Percentiles rank a stretch among this genome's conserved stretches.
Evolutionary conservation across 2,329 filamentous ascomycete genomes (phyloP).

Genomic region (Sporothrix protearum): DNA sequence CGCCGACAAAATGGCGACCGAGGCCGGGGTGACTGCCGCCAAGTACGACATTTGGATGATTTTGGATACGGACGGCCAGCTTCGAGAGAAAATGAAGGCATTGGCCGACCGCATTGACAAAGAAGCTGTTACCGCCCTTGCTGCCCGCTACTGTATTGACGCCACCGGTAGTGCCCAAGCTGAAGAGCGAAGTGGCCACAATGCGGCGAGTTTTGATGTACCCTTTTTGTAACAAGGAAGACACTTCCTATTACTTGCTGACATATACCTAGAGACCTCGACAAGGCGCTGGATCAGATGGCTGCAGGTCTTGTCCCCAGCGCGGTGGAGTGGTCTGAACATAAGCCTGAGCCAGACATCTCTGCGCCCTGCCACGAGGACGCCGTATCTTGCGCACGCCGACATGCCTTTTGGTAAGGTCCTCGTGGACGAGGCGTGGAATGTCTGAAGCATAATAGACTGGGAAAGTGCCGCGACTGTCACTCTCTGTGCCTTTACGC

Average conservation of each 20-base stretch:
- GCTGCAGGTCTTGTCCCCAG: too few relatives aligned
- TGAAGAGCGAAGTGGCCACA: background rate
- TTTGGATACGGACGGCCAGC: background rate
- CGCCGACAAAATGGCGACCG: background rate
- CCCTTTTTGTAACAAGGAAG: too few relatives aligned
- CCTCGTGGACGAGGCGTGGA: too few relatives aligned
- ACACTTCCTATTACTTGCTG: background rate
- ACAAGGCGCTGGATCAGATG: too few relatives aligned
- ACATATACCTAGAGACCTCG: background rate
- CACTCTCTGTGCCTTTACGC: too few relatives aligned
- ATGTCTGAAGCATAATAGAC: too few relatives aligned
- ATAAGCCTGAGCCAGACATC: too few relatives aligned
- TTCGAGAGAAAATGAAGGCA: background rate
- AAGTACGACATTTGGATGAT: background rate
- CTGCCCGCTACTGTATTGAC: background rate
- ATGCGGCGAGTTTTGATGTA: background rate
- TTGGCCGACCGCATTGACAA: background rate
- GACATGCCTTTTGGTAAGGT: too few relatives aligned
- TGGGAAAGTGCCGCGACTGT: too few relatives aligned
- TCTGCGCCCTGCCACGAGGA: too few relatives aligned
- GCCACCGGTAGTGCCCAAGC: background rate
- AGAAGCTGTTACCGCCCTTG: background rate
- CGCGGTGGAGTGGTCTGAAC: too few relatives aligned
- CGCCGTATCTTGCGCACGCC: too few relatives aligned
- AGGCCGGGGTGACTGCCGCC: background rate